phyloP scores from a whole-genome alignment of 495 filamentous ascomycete genomes.

The Neurospora sp. region DNA sequence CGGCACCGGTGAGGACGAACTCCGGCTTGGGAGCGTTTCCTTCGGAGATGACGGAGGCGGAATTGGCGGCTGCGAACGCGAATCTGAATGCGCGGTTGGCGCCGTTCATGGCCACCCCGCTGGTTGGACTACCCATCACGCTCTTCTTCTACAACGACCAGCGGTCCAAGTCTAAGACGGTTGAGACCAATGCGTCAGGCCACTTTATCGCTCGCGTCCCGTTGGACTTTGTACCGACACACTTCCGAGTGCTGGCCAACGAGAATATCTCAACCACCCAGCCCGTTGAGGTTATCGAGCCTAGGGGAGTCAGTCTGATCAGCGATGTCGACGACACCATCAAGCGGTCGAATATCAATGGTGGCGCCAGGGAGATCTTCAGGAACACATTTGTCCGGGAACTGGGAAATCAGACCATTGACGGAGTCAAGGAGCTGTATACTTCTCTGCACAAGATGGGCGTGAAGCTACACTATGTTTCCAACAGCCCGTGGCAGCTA shows the following conservation, averaged over 20 bases:
- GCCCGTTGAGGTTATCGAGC: constrained; percentile 62
- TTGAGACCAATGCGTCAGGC: constrained; percentile 72
- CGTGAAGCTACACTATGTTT: constrained; percentile 84
- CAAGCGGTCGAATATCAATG: constrained; percentile 83
- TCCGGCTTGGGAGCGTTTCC: constrained; percentile 34
- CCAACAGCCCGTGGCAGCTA: constrained; percentile 93
- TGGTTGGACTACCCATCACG: constrained; percentile 64
- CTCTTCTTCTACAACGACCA: constrained; percentile 86
- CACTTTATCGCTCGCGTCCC: constrained; percentile 72
- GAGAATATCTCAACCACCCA: constrained; percentile 74
- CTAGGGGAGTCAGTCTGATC: constrained; percentile 81
- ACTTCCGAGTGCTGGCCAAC: constrained; percentile 76
- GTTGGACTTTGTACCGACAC: constrained; percentile 81
- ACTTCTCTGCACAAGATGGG: constrained; percentile 59
- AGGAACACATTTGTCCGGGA: constrained; percentile 90
- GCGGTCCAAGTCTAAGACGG: constrained; percentile 64
- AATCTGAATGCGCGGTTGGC: constrained; percentile 77
- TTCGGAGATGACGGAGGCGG: constrained; percentile 51
- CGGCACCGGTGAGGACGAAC: constrained; percentile 17
- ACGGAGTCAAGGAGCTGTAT: constrained; percentile 89
- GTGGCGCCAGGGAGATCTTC: constrained; percentile 86
- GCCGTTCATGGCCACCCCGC: constrained; percentile 78
- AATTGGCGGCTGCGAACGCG: constrained; percentile 69
- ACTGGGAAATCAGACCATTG: constrained; percentile 64
- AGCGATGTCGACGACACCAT: constrained; percentile 98